A percentile compares a stretch with the other conserved stretches of the same genome.
Conservation (phyloP, 768 basidiomycete species). For the Leccinum disarticulatum region DNA sequence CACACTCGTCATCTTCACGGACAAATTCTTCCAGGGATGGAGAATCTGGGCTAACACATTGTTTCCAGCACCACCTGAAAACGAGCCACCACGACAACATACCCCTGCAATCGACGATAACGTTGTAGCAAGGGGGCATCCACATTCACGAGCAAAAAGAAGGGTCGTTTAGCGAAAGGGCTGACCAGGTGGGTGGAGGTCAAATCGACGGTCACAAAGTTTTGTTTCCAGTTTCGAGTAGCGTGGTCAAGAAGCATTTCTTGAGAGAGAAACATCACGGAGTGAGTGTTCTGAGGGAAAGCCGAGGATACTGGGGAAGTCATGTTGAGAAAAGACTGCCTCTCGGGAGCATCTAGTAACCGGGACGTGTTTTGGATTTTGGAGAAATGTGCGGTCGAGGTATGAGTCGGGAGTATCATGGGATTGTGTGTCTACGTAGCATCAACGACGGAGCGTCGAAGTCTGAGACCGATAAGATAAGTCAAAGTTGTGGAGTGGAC, state of each 20-base stretch:
- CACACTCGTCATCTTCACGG: constrained; percentile 61
- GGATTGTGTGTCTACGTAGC: constrained; percentile 10
- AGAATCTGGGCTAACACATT: constrained; percentile 14
- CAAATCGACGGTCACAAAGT: constrained; percentile 83
- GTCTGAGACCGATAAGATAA: not conserved
- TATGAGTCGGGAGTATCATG: not conserved
- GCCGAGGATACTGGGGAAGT: constrained; percentile 18
- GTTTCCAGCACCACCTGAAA: constrained; percentile 10
- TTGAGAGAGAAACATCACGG: constrained; percentile 43
- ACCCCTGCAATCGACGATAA: constrained; percentile 59
- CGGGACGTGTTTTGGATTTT: not conserved
- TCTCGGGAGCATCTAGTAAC: constrained; percentile 4
- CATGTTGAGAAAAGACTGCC: constrained; percentile 22
- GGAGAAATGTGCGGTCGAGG: not conserved
- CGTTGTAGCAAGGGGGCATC: constrained; percentile 80
- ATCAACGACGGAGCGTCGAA: not conserved
- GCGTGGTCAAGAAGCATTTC: constrained; percentile 65
- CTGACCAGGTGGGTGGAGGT: constrained; percentile 54
- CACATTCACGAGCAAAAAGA: constrained; percentile 79
- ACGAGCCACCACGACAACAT: constrained; percentile 19
- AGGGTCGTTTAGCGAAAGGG: constrained; percentile 81
- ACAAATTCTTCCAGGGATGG: constrained; percentile 73
- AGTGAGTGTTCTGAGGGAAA: constrained; percentile 24
- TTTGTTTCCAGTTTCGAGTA: constrained; percentile 75
- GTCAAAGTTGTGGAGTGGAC: constrained; percentile 1